A percentile compares a stretch with the other conserved stretches of the same genome.
Conservation (phyloP, 1,284 basidiomycete genomes). For the Pseudozyma sp. region DNA sequence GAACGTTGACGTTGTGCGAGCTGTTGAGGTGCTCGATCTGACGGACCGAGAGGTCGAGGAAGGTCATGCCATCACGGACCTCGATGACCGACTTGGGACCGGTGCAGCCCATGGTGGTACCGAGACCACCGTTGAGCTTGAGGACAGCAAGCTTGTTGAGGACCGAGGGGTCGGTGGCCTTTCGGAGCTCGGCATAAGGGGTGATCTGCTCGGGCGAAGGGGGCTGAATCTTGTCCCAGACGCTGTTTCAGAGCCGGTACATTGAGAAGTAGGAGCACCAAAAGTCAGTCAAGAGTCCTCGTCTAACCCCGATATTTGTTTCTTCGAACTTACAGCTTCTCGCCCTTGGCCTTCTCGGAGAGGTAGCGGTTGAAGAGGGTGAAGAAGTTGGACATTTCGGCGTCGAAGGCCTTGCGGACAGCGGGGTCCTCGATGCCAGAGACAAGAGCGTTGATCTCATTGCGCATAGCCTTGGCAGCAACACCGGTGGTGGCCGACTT, state of each 20-base stretch:
- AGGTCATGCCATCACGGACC: slow-evolving; percentile 89
- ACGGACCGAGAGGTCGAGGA: slow-evolving; percentile 94
- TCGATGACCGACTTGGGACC: slow-evolving; percentile 74
- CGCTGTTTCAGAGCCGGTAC: slow-evolving; percentile 72
- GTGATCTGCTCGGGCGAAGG: slow-evolving; percentile 93
- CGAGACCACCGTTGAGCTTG: slow-evolving; percentile 99
- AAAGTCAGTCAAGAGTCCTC: background rate
- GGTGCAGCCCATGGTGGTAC: slow-evolving; percentile 91
- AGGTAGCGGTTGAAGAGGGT: slow-evolving; percentile 98
- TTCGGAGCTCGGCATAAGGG: slow-evolving; percentile 79
- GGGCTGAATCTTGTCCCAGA: slow-evolving; percentile 97
- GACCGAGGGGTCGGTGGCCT: slow-evolving; percentile 64
- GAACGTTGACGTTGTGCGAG: slow-evolving; percentile 80
- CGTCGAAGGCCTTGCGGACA: slow-evolving; percentile 84
- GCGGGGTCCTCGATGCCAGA: slow-evolving; percentile 74
- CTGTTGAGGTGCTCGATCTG: slow-evolving; percentile 88
- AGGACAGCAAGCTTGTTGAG: slow-evolving; percentile 83
- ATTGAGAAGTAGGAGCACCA: background rate
- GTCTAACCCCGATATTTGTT: too few relatives aligned
- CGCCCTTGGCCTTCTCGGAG: slow-evolving; percentile 90
- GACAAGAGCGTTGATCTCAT: slow-evolving; percentile 95
- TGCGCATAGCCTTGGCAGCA: slow-evolving; percentile 97
- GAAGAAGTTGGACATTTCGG: slow-evolving; percentile 99
- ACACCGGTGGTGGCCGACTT: slow-evolving; percentile 98
- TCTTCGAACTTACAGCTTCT: slow-evolving; percentile 81